phyloP scores from a whole-genome alignment of 768 basidiomycete genomes.

The Pleurotus sapidus region DNA sequence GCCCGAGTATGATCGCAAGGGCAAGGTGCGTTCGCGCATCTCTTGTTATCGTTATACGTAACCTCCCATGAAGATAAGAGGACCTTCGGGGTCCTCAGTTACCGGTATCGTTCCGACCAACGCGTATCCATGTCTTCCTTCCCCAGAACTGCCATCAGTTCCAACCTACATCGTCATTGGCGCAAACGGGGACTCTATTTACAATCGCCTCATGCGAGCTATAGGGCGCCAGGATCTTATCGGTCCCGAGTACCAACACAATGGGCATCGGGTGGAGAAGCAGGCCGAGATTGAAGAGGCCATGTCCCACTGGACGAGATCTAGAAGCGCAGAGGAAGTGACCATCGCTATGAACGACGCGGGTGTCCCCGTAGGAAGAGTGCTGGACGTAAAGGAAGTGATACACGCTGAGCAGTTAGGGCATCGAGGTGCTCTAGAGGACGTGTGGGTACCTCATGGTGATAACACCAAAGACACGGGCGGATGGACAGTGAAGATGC shows the following conservation, averaged over 20 bases:
- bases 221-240: conserved; percentile 59
- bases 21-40: conserved; percentile 41
- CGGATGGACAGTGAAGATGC: conserved; percentile 66
- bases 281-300: conserved; percentile 66
- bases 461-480: conserved; percentile 16
- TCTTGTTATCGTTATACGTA: neutral
- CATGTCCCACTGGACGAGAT: conserved; percentile 57
- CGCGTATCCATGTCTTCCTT: conserved; percentile 64
- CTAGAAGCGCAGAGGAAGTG: conserved; percentile 51
- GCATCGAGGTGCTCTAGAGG: conserved; percentile 54
- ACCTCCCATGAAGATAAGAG: conserved; percentile 43
- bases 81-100: conserved; percentile 72
- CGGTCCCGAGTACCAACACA: conserved; percentile 51
- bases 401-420: conserved; percentile 53
- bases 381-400: conserved; percentile 61
- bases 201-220: conserved; percentile 60
- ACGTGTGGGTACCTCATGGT: conserved; percentile 46
- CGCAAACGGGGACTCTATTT: conserved; percentile 70
- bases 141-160: conserved; percentile 28
- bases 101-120: conserved; percentile 78
- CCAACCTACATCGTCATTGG: conserved; percentile 68
- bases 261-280: conserved; percentile 57
- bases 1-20: conserved; percentile 72
- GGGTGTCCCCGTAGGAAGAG: conserved; percentile 63
- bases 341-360: conserved; percentile 43